Base-by-base conservation (phyloP, 2,329 filamentous ascomycete species). In the Gnomoniopsis sp. region DNA sequence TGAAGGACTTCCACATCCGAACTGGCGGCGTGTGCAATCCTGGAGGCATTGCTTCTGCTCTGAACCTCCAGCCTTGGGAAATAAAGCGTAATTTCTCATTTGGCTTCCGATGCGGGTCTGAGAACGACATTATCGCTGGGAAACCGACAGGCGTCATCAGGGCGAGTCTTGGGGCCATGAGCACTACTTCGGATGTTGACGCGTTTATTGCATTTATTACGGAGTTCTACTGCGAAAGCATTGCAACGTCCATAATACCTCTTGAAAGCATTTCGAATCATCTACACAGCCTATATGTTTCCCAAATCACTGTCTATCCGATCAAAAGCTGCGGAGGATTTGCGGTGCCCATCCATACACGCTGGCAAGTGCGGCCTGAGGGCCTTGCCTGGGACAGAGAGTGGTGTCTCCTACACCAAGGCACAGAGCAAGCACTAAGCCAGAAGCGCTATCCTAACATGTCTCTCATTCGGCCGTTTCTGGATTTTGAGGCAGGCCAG, bases 291-390 rank as follows among this genome's bases (percentile, higher is more conserved):
- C 76, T 85, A 55, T 77, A 77, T 49, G 78, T 91, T n/a, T 84
- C 88, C 62, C 79, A 78, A 55, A 81, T 93, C 17, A 85, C 80
- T 1, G 83, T 98, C 1, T 99, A 92, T 68, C 95, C 95, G 0
- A 93, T 99, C 69, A 99, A 99, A 73, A 96, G 92, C 70, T 98
- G 95, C 67, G 90, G 87, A 17, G 90, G 90, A 0, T 96, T 89
- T 70, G 77, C 77, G 38, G 79, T 98, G 33, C 88, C 91, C 1
- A 62, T 74, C 0, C 81, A 77, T 2, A 76, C 75, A 8, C 69
- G 79, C 15, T 99, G 95, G 95, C 86, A 90, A 66, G 81, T 98
- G 21, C 85, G 83, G 57, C 79, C 83, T 8, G 92, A 97, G 74
- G 95, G 95, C 0, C 78, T 99, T 2, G 89, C 87, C 10, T 98